A percentile compares a stretch with the other conserved stretches of the same genome.
Evolutionary conservation across 306 rosid genomes (phyloP).

Genomic region (Corylus heterophylla): DNA sequence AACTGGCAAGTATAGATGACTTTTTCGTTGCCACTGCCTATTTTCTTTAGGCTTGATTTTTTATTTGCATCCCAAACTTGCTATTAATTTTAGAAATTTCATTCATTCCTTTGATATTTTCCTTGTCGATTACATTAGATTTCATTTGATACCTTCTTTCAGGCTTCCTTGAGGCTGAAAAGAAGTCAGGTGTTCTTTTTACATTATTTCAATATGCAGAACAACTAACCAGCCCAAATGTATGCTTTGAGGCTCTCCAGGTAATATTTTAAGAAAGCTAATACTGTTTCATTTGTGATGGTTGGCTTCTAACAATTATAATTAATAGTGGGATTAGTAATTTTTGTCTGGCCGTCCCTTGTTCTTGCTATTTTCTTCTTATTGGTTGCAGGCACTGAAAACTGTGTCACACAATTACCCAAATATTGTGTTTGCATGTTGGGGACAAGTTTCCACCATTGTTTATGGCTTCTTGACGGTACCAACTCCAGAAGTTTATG

Average conservation of each 20-base stretch:
- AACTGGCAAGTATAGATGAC: not conserved
- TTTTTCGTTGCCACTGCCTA: not conserved
- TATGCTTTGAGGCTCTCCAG: conserved; percentile 97
- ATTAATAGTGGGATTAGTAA: conserved; percentile 1
- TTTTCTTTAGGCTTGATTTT: not conserved
- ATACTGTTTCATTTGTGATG: conserved; percentile 16
- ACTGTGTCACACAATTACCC: conserved; percentile 88
- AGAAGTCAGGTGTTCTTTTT: conserved; percentile 60
- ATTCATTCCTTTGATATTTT: not conserved
- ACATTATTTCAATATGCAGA: conserved; percentile 58
- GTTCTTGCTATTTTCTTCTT: not conserved
- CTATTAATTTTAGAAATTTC: not conserved
- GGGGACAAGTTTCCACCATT: conserved; percentile 67
- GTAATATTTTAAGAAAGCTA: conserved; percentile 37
- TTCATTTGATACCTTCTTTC: conserved; percentile 30
- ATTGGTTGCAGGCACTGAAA: conserved; percentile 69
- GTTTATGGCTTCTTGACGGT: conserved; percentile 52
- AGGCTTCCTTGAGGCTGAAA: conserved; percentile 51
- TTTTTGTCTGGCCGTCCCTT: not conserved
- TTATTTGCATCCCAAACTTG: not conserved
- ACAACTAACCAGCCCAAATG: conserved; percentile 54
- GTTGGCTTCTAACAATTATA: not conserved
- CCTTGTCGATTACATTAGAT: conserved; percentile 10
- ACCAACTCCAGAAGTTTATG: conserved; percentile 49
- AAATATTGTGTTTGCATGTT: conserved; percentile 57